A percentile compares a stretch with the other conserved stretches of the same genome.
Evolutionary conservation across 73 alveolate genomes (phyloP).

Genomic region (Tetrahymena malaccensis): DNA sequence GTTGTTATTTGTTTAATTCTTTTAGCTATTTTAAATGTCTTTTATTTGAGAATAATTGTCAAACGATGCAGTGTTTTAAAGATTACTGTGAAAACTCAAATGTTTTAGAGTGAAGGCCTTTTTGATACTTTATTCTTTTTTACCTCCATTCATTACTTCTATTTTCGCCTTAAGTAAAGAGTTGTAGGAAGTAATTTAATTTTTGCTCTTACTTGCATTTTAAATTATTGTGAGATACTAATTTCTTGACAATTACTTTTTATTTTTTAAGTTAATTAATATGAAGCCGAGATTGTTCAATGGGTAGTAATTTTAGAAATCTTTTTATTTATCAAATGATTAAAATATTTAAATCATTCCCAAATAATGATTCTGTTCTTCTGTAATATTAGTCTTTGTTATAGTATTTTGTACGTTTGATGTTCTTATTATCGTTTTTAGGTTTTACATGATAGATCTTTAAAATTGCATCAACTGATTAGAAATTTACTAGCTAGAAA

Average conservation of each 20-base stretch:
- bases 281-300: neutral
- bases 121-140: neutral
- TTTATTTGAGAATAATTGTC: neutral
- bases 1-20: neutral
- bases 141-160: neutral
- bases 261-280: neutral
- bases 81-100: neutral
- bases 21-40: neutral
- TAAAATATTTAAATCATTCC: neutral
- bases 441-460: neutral
- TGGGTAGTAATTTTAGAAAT: neutral
- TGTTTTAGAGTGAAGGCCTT: neutral
- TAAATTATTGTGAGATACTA: neutral
- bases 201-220: neutral
- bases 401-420: neutral
- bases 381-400: neutral
- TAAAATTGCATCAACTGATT: neutral
- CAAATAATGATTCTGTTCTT: neutral
- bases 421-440: neutral
- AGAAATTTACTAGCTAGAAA: neutral
- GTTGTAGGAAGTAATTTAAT: neutral
- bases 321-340: neutral
- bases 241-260: neutral
- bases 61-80: neutral
- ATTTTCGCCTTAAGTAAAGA: neutral